Evolutionary conservation across 2,329 filamentous ascomycete species (phyloP).

Genomic region (Cercospora nicotianae): DNA sequence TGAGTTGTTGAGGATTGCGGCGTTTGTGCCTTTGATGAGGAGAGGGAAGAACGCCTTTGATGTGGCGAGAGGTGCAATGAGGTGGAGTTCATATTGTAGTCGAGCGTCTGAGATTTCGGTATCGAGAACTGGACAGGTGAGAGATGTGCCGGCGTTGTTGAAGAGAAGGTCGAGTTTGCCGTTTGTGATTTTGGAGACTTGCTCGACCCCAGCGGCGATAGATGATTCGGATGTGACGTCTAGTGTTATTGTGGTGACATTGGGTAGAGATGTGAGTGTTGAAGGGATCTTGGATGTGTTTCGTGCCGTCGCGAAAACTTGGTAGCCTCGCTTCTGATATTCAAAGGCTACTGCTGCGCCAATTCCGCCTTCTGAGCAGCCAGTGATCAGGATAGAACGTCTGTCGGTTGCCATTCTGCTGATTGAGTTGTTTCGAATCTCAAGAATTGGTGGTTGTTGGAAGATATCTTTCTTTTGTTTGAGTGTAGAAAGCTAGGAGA

Average conservation of each 20-base stretch:
- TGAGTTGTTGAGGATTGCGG: constrained; percentile 19
- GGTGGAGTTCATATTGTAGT: constrained; percentile 51
- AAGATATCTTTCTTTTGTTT: background rate
- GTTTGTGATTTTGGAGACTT: constrained; percentile 34
- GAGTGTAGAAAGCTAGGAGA: background rate
- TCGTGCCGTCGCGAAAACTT: constrained; percentile 24
- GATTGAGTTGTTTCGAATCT: background rate
- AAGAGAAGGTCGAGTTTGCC: constrained; percentile 48
- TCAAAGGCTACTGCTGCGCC: constrained; percentile 43
- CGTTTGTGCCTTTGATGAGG: constrained; percentile 29
- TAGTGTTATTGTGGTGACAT: constrained; percentile 38
- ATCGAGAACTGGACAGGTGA: constrained; percentile 32
- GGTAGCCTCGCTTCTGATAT: constrained; percentile 40
- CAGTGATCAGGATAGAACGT: constrained; percentile 30
- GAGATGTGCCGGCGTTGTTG: constrained; percentile 49
- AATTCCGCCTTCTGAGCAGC: constrained; percentile 44
- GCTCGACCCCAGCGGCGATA: constrained; percentile 39
- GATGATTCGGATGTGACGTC: constrained; percentile 46
- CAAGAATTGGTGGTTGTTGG: background rate
- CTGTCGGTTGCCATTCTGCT: background rate
- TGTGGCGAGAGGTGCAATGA: constrained; percentile 44
- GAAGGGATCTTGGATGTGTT: constrained; percentile 35
- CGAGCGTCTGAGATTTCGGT: constrained; percentile 46
- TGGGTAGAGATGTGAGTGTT: constrained; percentile 4
- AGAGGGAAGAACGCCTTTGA: constrained; percentile 49